Conservation (phyloP, 768 basidiomycete species). For the Collybia nuda region DNA sequence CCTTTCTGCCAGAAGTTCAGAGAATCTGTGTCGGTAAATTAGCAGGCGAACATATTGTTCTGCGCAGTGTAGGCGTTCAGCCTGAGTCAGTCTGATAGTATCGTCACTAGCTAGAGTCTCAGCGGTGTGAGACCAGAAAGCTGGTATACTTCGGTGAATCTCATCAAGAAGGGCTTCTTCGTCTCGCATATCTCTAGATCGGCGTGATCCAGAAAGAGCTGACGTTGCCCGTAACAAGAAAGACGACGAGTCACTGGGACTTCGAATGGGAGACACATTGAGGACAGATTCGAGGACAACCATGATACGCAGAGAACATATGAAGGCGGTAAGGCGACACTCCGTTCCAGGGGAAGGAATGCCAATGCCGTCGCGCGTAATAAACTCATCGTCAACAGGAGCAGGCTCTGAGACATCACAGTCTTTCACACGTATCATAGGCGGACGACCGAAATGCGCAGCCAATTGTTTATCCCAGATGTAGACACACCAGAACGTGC, state of each 20-base stretch:
- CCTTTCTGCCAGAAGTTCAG: conserved; percentile 72
- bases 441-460: conserved; percentile 87
- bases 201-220: conserved; percentile 60
- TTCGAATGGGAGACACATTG: conserved; percentile 73
- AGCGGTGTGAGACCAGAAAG: conserved; percentile 77
- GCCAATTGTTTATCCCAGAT: conserved; percentile 94
- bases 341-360: conserved; percentile 71
- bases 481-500: conserved; percentile 97
- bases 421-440: conserved; percentile 83
- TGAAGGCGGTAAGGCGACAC: conserved; percentile 80
- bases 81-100: conserved; percentile 87
- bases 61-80: conserved; percentile 81
- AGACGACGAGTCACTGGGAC: conserved; percentile 62
- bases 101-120: conserved; percentile 84
- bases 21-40: conserved; percentile 86
- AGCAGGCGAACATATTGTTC: conserved; percentile 87
- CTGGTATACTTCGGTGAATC: conserved; percentile 67
- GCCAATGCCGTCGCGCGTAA: conserved; percentile 70
- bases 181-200: conserved; percentile 68
- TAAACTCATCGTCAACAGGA: conserved; percentile 86
- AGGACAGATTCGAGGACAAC: conserved; percentile 88
- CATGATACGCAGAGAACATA: conserved; percentile 74
- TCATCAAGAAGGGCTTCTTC: conserved; percentile 84
- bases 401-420: conserved; percentile 90
- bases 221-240: conserved; percentile 75